phyloP scores from a whole-genome alignment of 1,284 basidiomycete species.

The Sporisorium graminicola region DNA sequence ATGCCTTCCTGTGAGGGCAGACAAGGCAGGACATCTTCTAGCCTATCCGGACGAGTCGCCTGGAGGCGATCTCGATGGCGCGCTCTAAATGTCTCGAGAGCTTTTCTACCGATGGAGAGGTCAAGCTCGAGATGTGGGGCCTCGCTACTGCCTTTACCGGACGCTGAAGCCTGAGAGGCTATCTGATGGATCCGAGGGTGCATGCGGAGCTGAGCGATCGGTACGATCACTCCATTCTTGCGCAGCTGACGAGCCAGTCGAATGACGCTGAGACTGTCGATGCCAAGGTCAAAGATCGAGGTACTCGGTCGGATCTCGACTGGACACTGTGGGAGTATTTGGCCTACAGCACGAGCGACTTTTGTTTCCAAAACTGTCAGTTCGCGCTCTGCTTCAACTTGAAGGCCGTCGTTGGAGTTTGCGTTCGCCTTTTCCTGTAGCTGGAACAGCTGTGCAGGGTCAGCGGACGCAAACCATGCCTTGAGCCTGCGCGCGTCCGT shows the following conservation, averaged over 20 bases:
- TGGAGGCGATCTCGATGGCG: neutral
- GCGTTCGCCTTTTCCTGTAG: too few species aligned
- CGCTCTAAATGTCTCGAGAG: neutral
- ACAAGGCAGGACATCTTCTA: conserved; percentile 13
- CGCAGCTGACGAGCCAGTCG: conserved; percentile 12
- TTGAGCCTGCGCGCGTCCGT: conserved; percentile 15
- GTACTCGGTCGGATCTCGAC: neutral
- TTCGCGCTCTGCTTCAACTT: neutral
- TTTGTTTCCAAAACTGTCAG: neutral
- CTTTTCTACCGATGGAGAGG: conserved; percentile 2
- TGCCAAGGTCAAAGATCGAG: conserved; percentile 32
- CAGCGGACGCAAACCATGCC: conserved; percentile 12
- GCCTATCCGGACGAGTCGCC: neutral
- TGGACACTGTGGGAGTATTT: conserved; percentile 1
- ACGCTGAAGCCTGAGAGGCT: neutral
- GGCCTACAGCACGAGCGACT: conserved; percentile 1
- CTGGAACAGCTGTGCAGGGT: conserved; percentile 13
- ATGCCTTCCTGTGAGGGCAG: conserved; percentile 24
- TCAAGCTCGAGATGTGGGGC: conserved; percentile 1
- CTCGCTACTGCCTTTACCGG: neutral
- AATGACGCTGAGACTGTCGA: conserved; percentile 28
- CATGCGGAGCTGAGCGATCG: conserved; percentile 9
- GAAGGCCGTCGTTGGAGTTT: too few species aligned
- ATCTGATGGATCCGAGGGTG: conserved; percentile 18
- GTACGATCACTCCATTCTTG: conserved; percentile 6